A percentile compares a stretch with the other conserved stretches of the same genome.
phyloP scores from a whole-genome alignment of 345 rosid species.

The Eucalyptus cloeziana region DNA sequence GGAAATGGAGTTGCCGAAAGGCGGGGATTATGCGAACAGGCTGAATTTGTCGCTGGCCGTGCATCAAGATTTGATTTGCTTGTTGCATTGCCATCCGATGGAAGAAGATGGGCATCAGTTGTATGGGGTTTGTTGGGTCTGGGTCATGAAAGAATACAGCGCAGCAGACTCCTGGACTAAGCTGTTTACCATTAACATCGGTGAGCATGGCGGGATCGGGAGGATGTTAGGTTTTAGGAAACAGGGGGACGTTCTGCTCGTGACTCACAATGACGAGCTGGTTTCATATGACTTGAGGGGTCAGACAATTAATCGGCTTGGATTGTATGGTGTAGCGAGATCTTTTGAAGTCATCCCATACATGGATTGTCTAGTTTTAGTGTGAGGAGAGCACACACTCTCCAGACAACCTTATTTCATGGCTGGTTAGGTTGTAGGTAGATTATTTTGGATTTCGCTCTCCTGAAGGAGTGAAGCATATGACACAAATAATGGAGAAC shows the following conservation, averaged over 20 bases:
- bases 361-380: slow-evolving; percentile 12
- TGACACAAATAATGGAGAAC: background rate
- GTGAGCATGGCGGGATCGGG: background rate
- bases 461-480: background rate
- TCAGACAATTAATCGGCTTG: background rate
- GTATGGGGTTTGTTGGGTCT: slow-evolving; percentile 3
- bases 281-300: background rate
- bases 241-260: slow-evolving; percentile 3
- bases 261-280: slow-evolving; percentile 3
- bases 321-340: background rate
- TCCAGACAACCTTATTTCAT: background rate
- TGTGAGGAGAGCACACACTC: background rate
- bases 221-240: slow-evolving; percentile 7
- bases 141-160: slow-evolving; percentile 17
- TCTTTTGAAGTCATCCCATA: slow-evolving; percentile 4
- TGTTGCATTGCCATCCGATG: slow-evolving; percentile 4
- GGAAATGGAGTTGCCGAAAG: slow-evolving; percentile 11
- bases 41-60: slow-evolving; percentile 1
- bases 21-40: background rate
- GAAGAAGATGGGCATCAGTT: background rate
- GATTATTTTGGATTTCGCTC: background rate
- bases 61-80: background rate
- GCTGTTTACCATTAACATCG: background rate
- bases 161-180: slow-evolving; percentile 7
- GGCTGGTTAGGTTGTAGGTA: background rate